phyloP scores from a whole-genome alignment of 768 basidiomycete species.

The Podaxis pistillaris region DNA sequence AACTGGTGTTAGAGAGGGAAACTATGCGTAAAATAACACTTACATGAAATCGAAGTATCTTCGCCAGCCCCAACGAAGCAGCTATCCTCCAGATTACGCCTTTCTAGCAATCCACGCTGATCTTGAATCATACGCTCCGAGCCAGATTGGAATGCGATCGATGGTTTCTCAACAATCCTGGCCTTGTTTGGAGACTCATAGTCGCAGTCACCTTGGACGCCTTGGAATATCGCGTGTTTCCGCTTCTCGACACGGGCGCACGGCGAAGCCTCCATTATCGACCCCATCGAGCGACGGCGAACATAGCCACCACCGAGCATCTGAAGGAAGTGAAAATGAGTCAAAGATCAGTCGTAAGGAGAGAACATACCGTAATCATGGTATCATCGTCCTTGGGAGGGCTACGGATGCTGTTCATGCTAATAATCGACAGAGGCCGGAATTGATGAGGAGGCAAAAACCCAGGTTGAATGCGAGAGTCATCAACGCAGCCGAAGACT shows the following conservation, averaged over 20 bases:
- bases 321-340: constrained; percentile 29
- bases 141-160: constrained; percentile 64
- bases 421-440: constrained; percentile 65
- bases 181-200: constrained; percentile 43
- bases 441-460: constrained; percentile 50
- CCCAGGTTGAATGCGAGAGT: constrained; percentile 29
- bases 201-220: constrained; percentile 27
- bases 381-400: constrained; percentile 72
- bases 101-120: constrained; percentile 56
- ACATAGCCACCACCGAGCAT: constrained; percentile 82
- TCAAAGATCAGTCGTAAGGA: constrained; percentile 11
- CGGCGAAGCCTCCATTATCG: constrained; percentile 67
- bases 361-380: constrained; percentile 64
- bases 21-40: constrained; percentile 23
- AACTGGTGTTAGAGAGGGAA: constrained; percentile 16
- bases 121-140: constrained; percentile 68
- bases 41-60: constrained; percentile 52
- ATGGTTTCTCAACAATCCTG: constrained; percentile 59
- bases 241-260: constrained; percentile 65
- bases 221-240: constrained; percentile 46
- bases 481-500: constrained; percentile 55
- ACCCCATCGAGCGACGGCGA: constrained; percentile 64
- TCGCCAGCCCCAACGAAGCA: constrained; percentile 66
- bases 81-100: constrained; percentile 67
- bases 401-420: constrained; percentile 46